Percentiles rank a stretch among this genome's conserved stretches.
Conservation (phyloP, 2,329 filamentous ascomycete genomes). For the Stenocarpella maydis region DNA sequence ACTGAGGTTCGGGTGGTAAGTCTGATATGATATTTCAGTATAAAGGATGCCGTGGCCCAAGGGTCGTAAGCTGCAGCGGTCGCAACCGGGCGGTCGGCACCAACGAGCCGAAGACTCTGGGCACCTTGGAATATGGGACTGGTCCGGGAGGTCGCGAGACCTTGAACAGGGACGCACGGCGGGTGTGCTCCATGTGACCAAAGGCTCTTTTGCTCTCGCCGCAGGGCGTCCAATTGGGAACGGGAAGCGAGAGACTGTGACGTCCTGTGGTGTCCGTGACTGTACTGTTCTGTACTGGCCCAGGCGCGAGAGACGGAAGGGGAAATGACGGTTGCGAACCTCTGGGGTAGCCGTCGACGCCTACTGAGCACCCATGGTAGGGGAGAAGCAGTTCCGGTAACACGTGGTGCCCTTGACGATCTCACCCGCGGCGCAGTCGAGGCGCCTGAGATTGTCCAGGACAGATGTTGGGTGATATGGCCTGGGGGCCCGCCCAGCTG, state of each 20-base stretch:
- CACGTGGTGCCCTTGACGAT: conserved; percentile 13
- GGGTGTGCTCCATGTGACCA: conserved; percentile 12
- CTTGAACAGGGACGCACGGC: conserved; percentile 3
- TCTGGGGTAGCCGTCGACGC: conserved; percentile 8
- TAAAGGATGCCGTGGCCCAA: not conserved
- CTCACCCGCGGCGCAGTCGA: not conserved
- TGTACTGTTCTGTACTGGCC: not conserved
- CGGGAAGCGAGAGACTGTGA: conserved; percentile 1
- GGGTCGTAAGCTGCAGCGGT: not conserved
- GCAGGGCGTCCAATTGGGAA: conserved; percentile 6
- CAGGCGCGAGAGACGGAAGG: not conserved
- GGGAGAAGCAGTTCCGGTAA: not conserved
- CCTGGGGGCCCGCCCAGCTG: conserved; percentile 17
- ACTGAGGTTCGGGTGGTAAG: not conserved
- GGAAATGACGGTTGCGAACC: not conserved
- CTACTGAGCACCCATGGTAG: conserved; percentile 21
- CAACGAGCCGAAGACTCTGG: conserved; percentile 3
- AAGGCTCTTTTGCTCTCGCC: not conserved
- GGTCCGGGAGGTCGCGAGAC: conserved; percentile 11
- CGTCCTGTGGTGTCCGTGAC: conserved; percentile 16
- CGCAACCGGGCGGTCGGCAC: not conserved
- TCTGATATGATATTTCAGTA: not conserved
- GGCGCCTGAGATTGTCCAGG: not conserved
- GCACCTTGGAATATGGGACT: not conserved
- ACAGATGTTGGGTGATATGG: not conserved